A percentile compares a stretch with the other conserved stretches of the same genome.
phyloP scores from a whole-genome alignment of 2,329 filamentous ascomycete genomes.

The Elsinoe arachidis region DNA sequence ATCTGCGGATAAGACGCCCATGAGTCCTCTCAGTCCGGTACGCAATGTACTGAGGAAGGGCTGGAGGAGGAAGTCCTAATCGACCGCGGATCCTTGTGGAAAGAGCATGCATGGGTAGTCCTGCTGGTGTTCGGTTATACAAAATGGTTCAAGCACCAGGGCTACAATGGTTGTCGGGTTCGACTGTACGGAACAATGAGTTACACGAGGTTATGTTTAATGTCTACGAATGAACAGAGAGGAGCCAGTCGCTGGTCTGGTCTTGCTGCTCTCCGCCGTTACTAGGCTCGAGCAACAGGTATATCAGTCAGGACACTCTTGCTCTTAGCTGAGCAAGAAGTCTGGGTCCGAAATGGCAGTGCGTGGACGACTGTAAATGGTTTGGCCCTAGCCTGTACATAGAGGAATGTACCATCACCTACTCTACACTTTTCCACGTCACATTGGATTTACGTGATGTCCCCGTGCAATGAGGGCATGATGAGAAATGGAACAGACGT shows the following conservation, averaged over 20 bases:
- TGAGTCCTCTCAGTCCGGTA: neutral
- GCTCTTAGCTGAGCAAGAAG: too few species aligned
- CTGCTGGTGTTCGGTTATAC: neutral
- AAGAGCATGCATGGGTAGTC: neutral
- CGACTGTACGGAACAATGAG: neutral
- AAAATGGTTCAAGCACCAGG: neutral
- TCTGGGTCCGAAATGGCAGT: neutral
- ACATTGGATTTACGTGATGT: too few species aligned
- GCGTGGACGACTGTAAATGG: neutral
- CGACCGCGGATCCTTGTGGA: neutral
- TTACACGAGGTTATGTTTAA: constrained; percentile 1
- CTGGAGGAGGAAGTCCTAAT: neutral
- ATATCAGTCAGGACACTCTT: neutral
- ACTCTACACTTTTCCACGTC: too few species aligned
- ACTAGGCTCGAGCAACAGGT: neutral
- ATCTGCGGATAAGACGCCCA: neutral
- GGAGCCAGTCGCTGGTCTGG: neutral
- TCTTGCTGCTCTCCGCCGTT: neutral
- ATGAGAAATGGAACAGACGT: too few species aligned
- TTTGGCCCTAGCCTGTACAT: neutral
- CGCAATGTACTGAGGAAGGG: neutral
- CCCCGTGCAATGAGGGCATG: too few species aligned
- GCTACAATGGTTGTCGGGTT: neutral
- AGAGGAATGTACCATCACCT: neutral
- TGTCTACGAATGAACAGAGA: neutral